Conservation (phyloP, 1,139 yeast species). For the Komagataea norvegica region DNA sequence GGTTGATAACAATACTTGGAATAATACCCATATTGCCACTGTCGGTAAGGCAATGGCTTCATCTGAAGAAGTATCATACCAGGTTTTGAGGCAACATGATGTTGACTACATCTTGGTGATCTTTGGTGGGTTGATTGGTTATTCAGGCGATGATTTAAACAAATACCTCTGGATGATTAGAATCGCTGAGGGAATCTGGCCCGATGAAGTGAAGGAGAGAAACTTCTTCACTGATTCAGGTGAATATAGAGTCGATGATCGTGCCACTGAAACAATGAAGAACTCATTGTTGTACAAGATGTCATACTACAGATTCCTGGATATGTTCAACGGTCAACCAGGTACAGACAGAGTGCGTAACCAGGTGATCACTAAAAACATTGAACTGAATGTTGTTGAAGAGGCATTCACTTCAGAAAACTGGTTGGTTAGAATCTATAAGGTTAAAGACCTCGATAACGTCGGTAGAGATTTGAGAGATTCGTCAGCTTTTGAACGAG, state of each 20-base stretch:
- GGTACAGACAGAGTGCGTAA: slow-evolving; percentile 85
- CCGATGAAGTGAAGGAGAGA: slow-evolving; percentile 87
- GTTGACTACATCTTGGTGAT: slow-evolving; percentile 92
- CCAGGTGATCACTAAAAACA: slow-evolving; percentile 63
- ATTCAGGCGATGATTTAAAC: slow-evolving; percentile 94
- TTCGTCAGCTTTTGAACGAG: slow-evolving; percentile 44
- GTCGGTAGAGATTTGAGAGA: slow-evolving; percentile 69
- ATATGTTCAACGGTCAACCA: slow-evolving; percentile 57
- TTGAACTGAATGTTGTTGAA: slow-evolving; percentile 71
- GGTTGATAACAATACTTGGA: slow-evolving; percentile 99
- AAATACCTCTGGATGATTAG: slow-evolving; percentile 99
- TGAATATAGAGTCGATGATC: slow-evolving; percentile 80
- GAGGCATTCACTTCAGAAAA: slow-evolving; percentile 95
- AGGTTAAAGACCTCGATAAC: slow-evolving; percentile 84
- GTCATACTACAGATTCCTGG: slow-evolving; percentile 85
- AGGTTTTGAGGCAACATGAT: slow-evolving; percentile 83
- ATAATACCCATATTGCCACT: slow-evolving; percentile 98
- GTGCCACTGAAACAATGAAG: slow-evolving; percentile 80
- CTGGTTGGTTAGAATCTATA: slow-evolving; percentile 94
- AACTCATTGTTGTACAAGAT: slow-evolving; percentile 91
- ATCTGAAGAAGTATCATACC: slow-evolving; percentile 80
- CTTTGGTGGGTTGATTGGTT: slow-evolving; percentile 93
- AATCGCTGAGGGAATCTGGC: slow-evolving; percentile 99
- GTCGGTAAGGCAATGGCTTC: slow-evolving; percentile 98
- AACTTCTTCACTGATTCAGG: slow-evolving; percentile 80